Base-by-base conservation (phyloP, 2,329 filamentous ascomycete genomes). In the Metarhizium brunneum region DNA sequence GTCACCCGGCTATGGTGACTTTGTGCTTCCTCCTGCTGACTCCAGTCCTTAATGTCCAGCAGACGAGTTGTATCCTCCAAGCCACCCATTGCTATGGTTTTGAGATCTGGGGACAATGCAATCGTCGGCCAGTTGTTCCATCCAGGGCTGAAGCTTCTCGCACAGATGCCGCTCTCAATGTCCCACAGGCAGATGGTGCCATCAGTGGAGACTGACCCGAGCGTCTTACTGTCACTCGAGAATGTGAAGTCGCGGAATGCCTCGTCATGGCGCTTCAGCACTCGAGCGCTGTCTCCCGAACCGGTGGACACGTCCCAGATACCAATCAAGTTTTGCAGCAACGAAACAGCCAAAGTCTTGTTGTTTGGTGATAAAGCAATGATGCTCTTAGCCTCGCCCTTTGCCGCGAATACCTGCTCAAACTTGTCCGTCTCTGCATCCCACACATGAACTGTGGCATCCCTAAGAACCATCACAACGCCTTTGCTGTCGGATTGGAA, bases 41-140 rank as follows among this genome's bases (percentile, higher is more conserved):
- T 40, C 56, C 56, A 58, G n/a, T 58, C 54, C n/a, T 51, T 49
- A 30, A 52, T 54, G n/a, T 53, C 53, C 18, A 58, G 54, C n/a
- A 58, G 48, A 45, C 56, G 56, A 20, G 54, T 56, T 3, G 56
- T 58, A 18, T 56, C 51, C 42, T 58, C 56, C 32, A 56, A 38
- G 47, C 56, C 56, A 29, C 51, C 54, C 56, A 58, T 58, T 54
- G 56, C 56, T 25, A 58, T 36, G 25, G 52, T 56, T 47, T 47
- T 56, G 47, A 56, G 54, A 29, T 58, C 56, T 29, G 56, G 56
- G 8, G 56, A 58, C 11, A 58, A 36, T n/a, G 56, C 56, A 36
- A 58, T 58, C 11, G 52, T 58, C 42, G 56, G 56, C 56, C 56
- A 58, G 38, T 58, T 58, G 43, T 54, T 58, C 56, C 56, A 58